phyloP scores from a whole-genome alignment of 1,284 basidiomycete species.

The Boletellus deceptivus region DNA sequence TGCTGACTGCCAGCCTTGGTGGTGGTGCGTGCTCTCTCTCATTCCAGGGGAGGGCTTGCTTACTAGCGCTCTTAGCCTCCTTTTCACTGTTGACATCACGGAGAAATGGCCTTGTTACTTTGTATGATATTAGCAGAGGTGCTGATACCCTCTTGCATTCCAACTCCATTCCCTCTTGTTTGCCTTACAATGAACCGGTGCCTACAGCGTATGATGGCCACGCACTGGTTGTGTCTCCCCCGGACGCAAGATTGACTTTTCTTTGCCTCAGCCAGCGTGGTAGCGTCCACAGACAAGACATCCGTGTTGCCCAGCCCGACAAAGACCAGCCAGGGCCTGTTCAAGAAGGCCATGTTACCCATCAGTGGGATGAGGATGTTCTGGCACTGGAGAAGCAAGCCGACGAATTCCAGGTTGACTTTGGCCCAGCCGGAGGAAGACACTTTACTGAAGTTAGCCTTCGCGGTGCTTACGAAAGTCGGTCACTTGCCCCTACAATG shows the following conservation, averaged over 20 bases:
- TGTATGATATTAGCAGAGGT: constrained; percentile 57
- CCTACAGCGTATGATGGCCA: constrained; percentile 43
- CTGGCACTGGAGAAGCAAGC: constrained; percentile 35
- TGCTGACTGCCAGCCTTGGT: constrained; percentile 38
- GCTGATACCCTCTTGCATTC: constrained; percentile 42
- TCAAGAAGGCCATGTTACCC: constrained; percentile 8
- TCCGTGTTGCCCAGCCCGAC: constrained; percentile 27
- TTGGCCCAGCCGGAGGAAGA: constrained; percentile 45
- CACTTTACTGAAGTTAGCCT: constrained; percentile 49
- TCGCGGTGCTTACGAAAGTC: constrained; percentile 50
- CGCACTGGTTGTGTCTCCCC: constrained; percentile 41
- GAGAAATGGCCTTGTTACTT: constrained; percentile 53
- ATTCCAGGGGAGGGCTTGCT: constrained; percentile 1
- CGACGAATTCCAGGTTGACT: constrained; percentile 33
- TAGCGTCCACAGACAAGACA: constrained; percentile 44
- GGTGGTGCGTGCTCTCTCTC: constrained; percentile 34
- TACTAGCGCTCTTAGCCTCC: constrained; percentile 31
- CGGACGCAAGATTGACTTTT: constrained; percentile 35
- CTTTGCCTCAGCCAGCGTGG: constrained; percentile 51
- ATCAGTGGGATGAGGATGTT: constrained; percentile 45
- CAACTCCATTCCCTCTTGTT: constrained; percentile 44
- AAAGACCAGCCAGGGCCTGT: constrained; percentile 1
- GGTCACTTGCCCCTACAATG: not conserved
- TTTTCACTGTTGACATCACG: constrained; percentile 57
- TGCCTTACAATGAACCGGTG: constrained; percentile 35